Base-by-base conservation (phyloP, 2,329 filamentous ascomycete genomes). In the Calonectria multiphialidica region DNA sequence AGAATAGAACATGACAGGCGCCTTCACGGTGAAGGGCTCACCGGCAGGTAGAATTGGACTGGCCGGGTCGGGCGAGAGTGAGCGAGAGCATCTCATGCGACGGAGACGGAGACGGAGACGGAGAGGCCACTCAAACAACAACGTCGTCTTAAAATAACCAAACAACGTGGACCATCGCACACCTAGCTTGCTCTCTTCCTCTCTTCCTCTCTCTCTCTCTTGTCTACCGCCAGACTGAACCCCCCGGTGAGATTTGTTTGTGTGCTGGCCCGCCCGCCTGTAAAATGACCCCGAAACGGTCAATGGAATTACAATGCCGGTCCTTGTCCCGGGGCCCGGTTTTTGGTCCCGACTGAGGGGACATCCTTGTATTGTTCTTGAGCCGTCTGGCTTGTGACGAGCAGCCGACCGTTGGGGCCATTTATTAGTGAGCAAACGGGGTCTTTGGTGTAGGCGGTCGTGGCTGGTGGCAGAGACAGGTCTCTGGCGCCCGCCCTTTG, bases 301-400 rank as follows among this genome's bases (percentile, higher is more conserved):
- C 72, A 53, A 13, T 50, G 62, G 42, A 30, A 40, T 23, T 61
- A 53, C 72, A 69, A 68, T 67, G 70, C 66, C 23, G 25, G 53
- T 42, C 72, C 72, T 59, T 72, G 72, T 71, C 49, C 30, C 50
- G 28, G 53, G 70, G 71, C 62, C 61, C 62, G 35, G 15, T 70
- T 44, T 74, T 57, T 64, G 42, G 66, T 68, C 63, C 66, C 66
- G 72, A 64, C 35, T 15, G 62, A 72, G 66, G 70, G 70, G 50
- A 61, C 66, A 74, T 70, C 72, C 72, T 70, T 72, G 72, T 49
- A 47, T 53, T 33, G 25, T 33, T 61, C 55, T 70, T 37, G 57
- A 49, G 64, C 37, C 45, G 65, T 49, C 37, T 62, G 59, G 47
- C 53, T 37, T 61, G 53, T 57, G 59, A 49, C 23, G 59, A 37